A percentile compares a stretch with the other conserved stretches of the same genome.
These are phyloP conservation scores for Trichoderma polysporum DNA, from an alignment of 2,329 filamentous ascomycete species.

Conservation along the genomic window DNA sequence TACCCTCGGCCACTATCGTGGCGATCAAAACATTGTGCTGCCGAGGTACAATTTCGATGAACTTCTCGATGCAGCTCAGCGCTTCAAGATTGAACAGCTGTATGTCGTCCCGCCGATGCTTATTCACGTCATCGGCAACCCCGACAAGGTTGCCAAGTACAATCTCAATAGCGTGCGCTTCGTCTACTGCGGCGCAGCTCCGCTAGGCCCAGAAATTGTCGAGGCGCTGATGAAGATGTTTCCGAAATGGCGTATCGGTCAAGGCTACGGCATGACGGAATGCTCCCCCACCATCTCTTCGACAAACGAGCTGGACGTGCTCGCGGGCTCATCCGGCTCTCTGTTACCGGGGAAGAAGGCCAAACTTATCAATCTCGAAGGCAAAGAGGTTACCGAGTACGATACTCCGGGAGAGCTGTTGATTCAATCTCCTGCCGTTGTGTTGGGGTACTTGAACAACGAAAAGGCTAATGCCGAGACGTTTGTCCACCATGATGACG, in stretches of 20 bases:
- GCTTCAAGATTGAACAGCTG: conserved; percentile 65
- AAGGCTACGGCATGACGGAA: conserved; percentile 78
- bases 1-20: conserved; percentile 64
- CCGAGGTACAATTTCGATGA: conserved; percentile 72
- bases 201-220: conserved; percentile 68
- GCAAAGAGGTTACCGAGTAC: conserved; percentile 65
- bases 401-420: conserved; percentile 78
- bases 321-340: conserved; percentile 67
- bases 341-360: conserved; percentile 63
- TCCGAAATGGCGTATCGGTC: conserved; percentile 64
- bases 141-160: conserved; percentile 58
- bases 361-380: conserved; percentile 65
- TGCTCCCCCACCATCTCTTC: conserved; percentile 66
- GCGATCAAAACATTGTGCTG: conserved; percentile 71
- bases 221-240: conserved; percentile 60
- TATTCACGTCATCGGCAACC: conserved; percentile 68
- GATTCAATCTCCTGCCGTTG: conserved; percentile 73
- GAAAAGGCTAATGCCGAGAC: conserved; percentile 79
- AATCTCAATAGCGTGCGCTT: conserved; percentile 65
- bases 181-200: conserved; percentile 73
- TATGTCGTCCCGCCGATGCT: conserved; percentile 77
- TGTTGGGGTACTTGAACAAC: conserved; percentile 84
- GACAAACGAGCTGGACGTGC: conserved; percentile 58
- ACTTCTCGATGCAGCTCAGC: conserved; percentile 64
- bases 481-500: conserved; percentile 65